Evolutionary conservation across 2,329 filamentous ascomycete species (phyloP).

Genomic region (Epichloe aotearoae): DNA sequence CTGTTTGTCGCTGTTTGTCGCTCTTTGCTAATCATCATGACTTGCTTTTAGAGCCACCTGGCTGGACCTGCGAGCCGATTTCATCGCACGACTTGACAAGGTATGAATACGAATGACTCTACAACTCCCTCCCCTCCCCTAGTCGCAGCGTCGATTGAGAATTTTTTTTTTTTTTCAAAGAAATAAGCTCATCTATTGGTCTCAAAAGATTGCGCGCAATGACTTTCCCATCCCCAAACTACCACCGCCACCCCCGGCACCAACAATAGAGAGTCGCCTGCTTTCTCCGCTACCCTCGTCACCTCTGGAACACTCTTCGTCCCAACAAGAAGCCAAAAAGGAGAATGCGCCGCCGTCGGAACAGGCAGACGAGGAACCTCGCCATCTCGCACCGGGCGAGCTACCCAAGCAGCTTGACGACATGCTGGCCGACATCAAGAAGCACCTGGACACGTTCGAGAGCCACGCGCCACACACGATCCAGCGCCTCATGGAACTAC

Average conservation of each 20-base stretch:
- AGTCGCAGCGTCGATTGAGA: too few species aligned
- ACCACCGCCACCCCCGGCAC: slow-evolving; percentile 29
- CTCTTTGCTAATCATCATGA: slow-evolving; percentile 15
- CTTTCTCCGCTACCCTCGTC: slow-evolving; percentile 33
- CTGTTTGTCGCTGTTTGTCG: not conserved
- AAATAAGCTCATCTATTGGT: not conserved
- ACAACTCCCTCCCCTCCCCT: not conserved
- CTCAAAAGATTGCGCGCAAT: slow-evolving; percentile 53
- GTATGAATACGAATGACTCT: slow-evolving; percentile 19
- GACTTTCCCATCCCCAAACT: slow-evolving; percentile 61
- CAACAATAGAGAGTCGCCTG: slow-evolving; percentile 13
- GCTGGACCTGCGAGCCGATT: slow-evolving; percentile 50
- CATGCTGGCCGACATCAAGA: slow-evolving; percentile 47
- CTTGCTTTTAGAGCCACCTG: slow-evolving; percentile 46
- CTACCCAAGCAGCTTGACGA: slow-evolving; percentile 52
- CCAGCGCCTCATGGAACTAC: slow-evolving; percentile 79
- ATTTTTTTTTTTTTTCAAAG: not conserved
- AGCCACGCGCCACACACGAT: slow-evolving; percentile 78
- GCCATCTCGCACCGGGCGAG: slow-evolving; percentile 24
- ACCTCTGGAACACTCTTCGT: slow-evolving; percentile 27
- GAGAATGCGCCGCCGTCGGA: slow-evolving; percentile 46
- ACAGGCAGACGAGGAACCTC: slow-evolving; percentile 20
- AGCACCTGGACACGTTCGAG: slow-evolving; percentile 55
- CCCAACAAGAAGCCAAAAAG: slow-evolving; percentile 52
- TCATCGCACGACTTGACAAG: slow-evolving; percentile 56